Base-by-base conservation (phyloP, 257 asterid species). In the Pogostemon cablin region DNA sequence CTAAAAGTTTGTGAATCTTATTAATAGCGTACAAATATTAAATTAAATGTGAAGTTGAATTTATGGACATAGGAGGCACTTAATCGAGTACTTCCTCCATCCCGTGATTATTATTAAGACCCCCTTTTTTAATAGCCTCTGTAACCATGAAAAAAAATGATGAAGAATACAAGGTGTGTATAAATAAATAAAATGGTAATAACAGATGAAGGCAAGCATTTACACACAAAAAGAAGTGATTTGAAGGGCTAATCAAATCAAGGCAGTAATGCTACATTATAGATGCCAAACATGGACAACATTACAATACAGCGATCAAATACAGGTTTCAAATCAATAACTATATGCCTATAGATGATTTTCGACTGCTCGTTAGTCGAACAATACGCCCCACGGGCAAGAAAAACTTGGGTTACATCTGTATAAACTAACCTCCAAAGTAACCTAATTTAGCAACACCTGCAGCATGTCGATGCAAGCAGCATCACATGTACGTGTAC, bases 391-490 rank as follows among this genome's bases (percentile, higher is more conserved):
- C 50, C 41, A 4, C 20, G 20, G 39, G 2, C 15, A 53, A 25
- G 2, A 9, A 63, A 37, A 61, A 32, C 5, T 63, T 3, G 5
- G 38, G 54, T 65, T 65, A 66, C 75, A 65, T 44, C 57, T 66
- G 56, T 20, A 64, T 42, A 12, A 69, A 38, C 68, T 66, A 47
- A 53, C 9, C 56, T 62, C 32, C 43, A 2, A 8, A 65, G 46
- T 34, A 37, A 46, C 46, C 68, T 72, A 70, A 52, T 9, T 56
- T 65, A 34, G 74, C 68, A 69, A 74, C 32, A 57, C 57, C 46
- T 9, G 3, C 12, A 56, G 38, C 43, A 57, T 43, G 48, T 5
- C 39, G 72, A 52, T 63, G 71, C 75, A 39, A 1, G 12, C 61
- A 55, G 61, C 75, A 58, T 37, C 59, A 59, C 55, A 64, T 54